These are phyloP conservation scores for Alternaria atra DNA, from an alignment of 2,329 filamentous ascomycete species.

Conservation along the genomic window DNA sequence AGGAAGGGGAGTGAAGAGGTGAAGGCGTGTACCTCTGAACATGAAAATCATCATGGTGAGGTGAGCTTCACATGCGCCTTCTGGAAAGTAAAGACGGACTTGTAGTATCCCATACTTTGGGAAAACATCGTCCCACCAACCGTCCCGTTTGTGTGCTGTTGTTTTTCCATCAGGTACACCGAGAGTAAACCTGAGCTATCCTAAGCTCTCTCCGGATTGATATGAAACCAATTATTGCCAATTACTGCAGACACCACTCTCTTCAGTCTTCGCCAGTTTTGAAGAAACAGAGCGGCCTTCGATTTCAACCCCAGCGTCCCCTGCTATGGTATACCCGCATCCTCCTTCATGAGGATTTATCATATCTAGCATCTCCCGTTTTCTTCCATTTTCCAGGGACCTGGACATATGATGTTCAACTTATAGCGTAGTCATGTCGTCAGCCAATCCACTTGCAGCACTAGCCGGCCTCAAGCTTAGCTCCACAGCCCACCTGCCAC, in stretches of 20 bases:
- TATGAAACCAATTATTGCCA: no score
- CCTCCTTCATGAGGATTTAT: no score
- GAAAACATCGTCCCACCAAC: no score
- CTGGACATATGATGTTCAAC: not conserved
- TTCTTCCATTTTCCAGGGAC: not conserved
- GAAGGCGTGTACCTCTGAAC: not conserved
- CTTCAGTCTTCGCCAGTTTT: not conserved
- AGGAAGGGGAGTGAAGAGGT: not conserved
- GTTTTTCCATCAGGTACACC: not conserved
- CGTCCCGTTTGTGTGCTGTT: no score
- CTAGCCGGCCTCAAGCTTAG: not conserved
- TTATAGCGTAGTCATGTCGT: constrained; percentile 1
- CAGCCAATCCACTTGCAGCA: constrained; percentile 1
- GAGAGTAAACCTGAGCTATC: no score
- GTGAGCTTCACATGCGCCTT: not conserved
- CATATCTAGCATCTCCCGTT: no score
- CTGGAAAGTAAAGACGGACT: not conserved
- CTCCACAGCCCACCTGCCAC: not conserved
- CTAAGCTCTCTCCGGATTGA: no score
- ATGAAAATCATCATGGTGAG: not conserved
- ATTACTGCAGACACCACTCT: not conserved
- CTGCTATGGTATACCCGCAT: not conserved
- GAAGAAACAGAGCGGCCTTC: not conserved
- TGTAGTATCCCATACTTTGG: no score
- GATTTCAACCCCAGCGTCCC: not conserved